phyloP scores from a whole-genome alignment of 23 red algal genomes.

The Gracilaria domingensis region DNA sequence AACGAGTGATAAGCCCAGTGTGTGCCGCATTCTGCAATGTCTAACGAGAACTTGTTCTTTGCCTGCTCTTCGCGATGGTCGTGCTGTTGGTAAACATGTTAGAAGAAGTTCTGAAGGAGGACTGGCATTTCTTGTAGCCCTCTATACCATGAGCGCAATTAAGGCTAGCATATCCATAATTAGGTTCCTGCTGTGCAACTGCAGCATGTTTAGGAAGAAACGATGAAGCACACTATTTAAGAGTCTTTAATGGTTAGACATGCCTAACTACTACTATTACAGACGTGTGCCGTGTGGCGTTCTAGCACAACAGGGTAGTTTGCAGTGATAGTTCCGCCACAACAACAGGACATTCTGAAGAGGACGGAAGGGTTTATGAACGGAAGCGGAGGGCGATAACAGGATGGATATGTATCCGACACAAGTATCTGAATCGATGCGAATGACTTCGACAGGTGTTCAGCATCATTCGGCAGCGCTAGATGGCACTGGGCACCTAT shows the following conservation, averaged over 20 bases:
- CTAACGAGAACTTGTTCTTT: too few relatives aligned
- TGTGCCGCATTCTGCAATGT: too few relatives aligned
- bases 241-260: conserved; percentile 19
- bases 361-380: not conserved
- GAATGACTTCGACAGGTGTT: not conserved
- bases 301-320: not conserved
- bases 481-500: too few relatives aligned
- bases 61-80: too few relatives aligned
- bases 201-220: too few relatives aligned
- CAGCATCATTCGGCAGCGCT: not conserved
- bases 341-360: not conserved
- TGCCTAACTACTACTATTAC: conserved; percentile 19
- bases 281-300: not conserved
- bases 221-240: not conserved
- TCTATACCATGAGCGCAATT: too few relatives aligned
- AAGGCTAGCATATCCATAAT: too few relatives aligned
- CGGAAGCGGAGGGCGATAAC: not conserved
- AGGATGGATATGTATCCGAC: not conserved
- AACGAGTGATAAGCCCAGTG: too few relatives aligned
- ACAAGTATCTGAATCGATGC: not conserved
- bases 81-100: too few relatives aligned
- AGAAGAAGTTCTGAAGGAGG: too few relatives aligned
- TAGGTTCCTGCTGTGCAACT: too few relatives aligned
- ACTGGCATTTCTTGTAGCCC: too few relatives aligned
- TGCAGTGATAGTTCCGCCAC: not conserved